Conservation (phyloP, 2,329 filamentous ascomycete species). For the Xylariales sp. region DNA sequence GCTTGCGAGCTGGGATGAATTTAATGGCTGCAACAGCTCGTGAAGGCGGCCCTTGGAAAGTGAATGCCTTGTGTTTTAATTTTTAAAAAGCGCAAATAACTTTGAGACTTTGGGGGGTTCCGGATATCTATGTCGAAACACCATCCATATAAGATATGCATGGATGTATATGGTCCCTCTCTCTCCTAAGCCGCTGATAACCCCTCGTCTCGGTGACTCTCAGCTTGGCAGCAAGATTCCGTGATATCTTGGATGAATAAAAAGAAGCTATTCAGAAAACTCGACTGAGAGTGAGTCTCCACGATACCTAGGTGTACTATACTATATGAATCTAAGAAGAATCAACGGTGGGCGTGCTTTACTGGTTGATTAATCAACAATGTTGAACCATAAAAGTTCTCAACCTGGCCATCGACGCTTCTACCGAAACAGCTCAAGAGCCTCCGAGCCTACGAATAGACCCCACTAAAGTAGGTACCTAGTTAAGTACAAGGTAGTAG, state of each 20-base stretch:
- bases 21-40: not conserved
- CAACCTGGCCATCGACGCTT: slow-evolving; percentile 1
- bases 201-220: slow-evolving; percentile 21
- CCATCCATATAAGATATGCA: not conserved
- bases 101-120: slow-evolving; percentile 1
- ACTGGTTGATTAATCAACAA: not conserved
- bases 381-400: not conserved
- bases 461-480: not conserved
- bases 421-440: not conserved
- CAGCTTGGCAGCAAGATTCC: not conserved
- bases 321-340: not conserved
- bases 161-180: no score
- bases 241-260: not conserved
- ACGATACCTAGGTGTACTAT: not conserved
- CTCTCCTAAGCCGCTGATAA: slow-evolving; percentile 11
- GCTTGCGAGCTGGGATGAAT: slow-evolving; percentile 28
- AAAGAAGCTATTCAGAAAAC: not conserved
- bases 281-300: not conserved
- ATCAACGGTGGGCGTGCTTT: not conserved
- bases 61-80: slow-evolving; percentile 12
- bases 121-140: not conserved
- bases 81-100: not conserved
- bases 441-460: no score
- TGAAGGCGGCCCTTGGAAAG: not conserved
- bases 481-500: no score